Conservation (phyloP, 2,329 filamentous ascomycete species). For the Achaetomium macrosporum region DNA sequence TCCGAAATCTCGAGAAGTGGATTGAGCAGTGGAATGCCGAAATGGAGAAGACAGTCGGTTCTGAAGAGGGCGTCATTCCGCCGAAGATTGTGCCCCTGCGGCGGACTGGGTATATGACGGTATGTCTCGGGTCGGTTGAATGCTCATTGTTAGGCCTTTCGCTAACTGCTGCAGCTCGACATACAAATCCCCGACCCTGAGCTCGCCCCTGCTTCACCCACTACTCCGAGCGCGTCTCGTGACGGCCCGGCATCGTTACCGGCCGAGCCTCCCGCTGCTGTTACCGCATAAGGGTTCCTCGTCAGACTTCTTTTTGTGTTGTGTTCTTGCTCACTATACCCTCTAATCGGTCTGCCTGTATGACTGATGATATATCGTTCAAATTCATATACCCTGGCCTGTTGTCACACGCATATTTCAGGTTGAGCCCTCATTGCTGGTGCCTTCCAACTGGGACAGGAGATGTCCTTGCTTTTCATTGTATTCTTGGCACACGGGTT, state of each 20-base stretch:
- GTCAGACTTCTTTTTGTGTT: background rate
- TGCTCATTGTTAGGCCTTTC: background rate
- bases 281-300: conserved; percentile 9
- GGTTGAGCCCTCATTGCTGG: background rate
- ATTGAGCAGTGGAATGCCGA: conserved; percentile 81
- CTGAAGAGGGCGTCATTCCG: conserved; percentile 45
- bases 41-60: conserved; percentile 51
- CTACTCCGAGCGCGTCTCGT: conserved; percentile 34
- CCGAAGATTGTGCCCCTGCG: conserved; percentile 74
- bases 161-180: conserved; percentile 54
- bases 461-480: conserved; percentile 15
- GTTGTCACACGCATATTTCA: background rate
- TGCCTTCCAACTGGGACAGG: conserved; percentile 7
- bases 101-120: conserved; percentile 81
- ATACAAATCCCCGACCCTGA: conserved; percentile 78
- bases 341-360: conserved; percentile 5
- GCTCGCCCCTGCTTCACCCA: conserved; percentile 48
- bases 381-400: conserved; percentile 8
- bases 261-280: conserved; percentile 28
- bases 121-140: conserved; percentile 36
- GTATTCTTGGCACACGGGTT: background rate
- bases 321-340: conserved; percentile 3
- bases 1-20: conserved; percentile 69
- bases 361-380: conserved; percentile 11
- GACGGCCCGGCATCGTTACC: conserved; percentile 8